Evolutionary conservation across 1,284 basidiomycete species (phyloP), one percentile per base, ranked within the genome.

Genomic region (Malassezia sp.): DNA sequence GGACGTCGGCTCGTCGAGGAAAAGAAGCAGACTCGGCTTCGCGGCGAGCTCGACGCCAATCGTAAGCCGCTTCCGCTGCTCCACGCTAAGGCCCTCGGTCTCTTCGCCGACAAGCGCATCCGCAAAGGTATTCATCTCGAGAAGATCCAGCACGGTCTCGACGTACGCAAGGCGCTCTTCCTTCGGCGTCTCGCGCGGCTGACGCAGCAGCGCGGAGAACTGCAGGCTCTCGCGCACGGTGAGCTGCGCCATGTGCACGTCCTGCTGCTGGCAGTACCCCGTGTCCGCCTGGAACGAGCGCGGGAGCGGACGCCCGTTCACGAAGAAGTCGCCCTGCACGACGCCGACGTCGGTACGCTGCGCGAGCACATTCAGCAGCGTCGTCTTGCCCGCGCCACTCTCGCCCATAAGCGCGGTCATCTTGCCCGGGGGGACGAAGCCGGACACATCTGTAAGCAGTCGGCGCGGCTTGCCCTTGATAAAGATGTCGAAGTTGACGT

Each of bases 391-490:
- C 2, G 63, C 63, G 32, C 63, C 63, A n/a, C 56, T 59, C 37
- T 56, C 56, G 24, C 63, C 63, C 63, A 66, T 66, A 5, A 66
- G 41, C 1, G 61, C 61, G 6, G 59, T 61, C 52, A 63, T 56
- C 38, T 56, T 57, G 8, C 61, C 61, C 1, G 61, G 61, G 5
- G 50, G 43, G 12, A 61, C 57, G 35, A 45, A 63, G n/a, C 61
- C 63, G 5, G 46, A 53, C 2, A 80, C 85, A 5, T 62, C 39
- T 35, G 57, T 48, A 15, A 66, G 49, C 18, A 66, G 55, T 5
- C 55, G 52, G 8, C 63, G 59, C 5, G 45, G 42, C 8, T 53
- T 40, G 29, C 58, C 61, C 39, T 63, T 60, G 46, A 66, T 51
- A 17, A 44, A 20, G 10, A 66, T 54, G 18, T 57, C 54, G 38